phyloP scores from a whole-genome alignment of 2,329 filamentous ascomycete species.

The Penicillium psychrosexuale region DNA sequence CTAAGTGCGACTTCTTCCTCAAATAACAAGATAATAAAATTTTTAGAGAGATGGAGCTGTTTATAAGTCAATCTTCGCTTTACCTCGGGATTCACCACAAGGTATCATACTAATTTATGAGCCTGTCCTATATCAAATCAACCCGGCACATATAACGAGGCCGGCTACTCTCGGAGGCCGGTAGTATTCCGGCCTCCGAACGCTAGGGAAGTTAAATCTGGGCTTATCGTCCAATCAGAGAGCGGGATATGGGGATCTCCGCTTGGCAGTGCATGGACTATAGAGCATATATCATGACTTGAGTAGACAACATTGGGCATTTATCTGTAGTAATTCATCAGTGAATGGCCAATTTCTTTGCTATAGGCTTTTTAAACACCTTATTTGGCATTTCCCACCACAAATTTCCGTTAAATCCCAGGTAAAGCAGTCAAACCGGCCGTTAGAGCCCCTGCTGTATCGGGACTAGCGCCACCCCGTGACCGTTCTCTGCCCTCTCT shows the following conservation, averaged over 20 bases:
- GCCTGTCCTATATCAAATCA: neutral
- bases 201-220: constrained; percentile 26
- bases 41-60: neutral
- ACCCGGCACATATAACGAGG: constrained; percentile 1
- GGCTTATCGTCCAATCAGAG: constrained; percentile 24
- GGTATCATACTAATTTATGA: neutral
- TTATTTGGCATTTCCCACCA: neutral
- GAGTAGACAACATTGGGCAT: constrained; percentile 5
- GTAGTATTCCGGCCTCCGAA: constrained; percentile 43
- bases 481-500: constrained; percentile 28
- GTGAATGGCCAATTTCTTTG: neutral
- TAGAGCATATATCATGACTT: constrained; percentile 19
- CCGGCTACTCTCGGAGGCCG: constrained; percentile 41
- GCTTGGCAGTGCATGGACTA: constrained; percentile 24
- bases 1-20: neutral
- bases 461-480: constrained; percentile 30
- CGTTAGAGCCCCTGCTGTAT: constrained; percentile 11
- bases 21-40: neutral
- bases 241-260: neutral
- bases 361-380: neutral
- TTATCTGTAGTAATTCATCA: neutral
- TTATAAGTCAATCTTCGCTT: neutral
- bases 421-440: neutral
- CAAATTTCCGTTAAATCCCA: neutral
- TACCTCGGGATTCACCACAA: neutral